phyloP scores from a whole-genome alignment of 768 basidiomycete species.

The Tephrocybe rancida region DNA sequence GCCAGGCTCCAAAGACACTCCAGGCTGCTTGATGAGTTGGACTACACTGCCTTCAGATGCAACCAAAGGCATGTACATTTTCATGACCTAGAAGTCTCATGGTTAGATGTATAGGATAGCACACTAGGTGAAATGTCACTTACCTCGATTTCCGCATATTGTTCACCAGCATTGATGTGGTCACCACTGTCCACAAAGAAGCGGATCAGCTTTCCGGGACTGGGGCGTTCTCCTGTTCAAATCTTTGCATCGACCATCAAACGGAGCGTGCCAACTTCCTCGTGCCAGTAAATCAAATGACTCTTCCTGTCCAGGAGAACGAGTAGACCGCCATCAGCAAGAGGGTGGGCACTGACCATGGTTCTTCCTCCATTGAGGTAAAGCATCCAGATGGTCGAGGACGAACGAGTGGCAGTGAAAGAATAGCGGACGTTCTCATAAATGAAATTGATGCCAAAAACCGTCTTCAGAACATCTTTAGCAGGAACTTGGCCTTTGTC shows the following conservation, averaged over 20 bases:
- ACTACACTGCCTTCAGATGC: constrained; percentile 93
- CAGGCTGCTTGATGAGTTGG: constrained; percentile 97
- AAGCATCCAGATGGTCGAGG: constrained; percentile 86
- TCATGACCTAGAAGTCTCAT: constrained; percentile 78
- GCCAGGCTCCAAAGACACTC: constrained; percentile 94
- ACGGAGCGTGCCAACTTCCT: constrained; percentile 92
- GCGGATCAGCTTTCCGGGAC: constrained; percentile 94
- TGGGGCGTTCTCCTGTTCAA: constrained; percentile 98
- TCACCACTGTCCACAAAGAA: constrained; percentile 97
- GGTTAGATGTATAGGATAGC: constrained; percentile 2
- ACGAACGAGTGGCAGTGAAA: constrained; percentile 93
- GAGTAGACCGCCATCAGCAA: constrained; percentile 94
- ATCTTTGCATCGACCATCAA: constrained; percentile 98
- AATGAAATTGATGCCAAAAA: constrained; percentile 96
- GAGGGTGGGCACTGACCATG: constrained; percentile 86
- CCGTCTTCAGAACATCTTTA: constrained; percentile 93
- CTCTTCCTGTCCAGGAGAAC: constrained; percentile 91
- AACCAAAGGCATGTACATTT: constrained; percentile 99
- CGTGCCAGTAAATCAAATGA: constrained; percentile 97
- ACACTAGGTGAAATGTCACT: constrained; percentile 23
- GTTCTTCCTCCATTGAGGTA: constrained; percentile 96
- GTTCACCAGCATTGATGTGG: constrained; percentile 94
- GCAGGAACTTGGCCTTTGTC: constrained; percentile 99
- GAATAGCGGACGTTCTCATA: constrained; percentile 95
- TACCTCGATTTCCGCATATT: constrained; percentile 98